Evolutionary conservation across 176 grass and related monocot genomes (phyloP).

Genomic region (Avena insularis): DNA sequence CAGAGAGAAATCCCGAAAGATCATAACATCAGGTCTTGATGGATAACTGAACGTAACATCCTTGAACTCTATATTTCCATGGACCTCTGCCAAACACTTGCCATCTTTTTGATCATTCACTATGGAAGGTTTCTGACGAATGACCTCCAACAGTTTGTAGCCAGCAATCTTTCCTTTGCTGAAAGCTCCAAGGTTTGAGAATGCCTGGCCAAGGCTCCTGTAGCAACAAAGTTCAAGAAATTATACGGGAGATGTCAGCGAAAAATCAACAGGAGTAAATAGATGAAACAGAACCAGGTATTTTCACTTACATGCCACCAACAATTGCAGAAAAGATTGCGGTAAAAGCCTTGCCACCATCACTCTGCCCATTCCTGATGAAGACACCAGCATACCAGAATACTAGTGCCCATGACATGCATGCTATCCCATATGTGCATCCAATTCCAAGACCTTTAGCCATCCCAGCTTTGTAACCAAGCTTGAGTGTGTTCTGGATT

Average conservation of each 20-base stretch:
- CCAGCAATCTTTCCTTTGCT: conserved; percentile 99
- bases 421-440: conserved; percentile 94
- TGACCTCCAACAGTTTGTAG: conserved; percentile 92
- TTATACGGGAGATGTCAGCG: background rate
- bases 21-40: conserved; percentile 92
- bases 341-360: conserved; percentile 98
- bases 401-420: conserved; percentile 98
- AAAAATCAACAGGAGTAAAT: background rate
- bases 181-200: conserved; percentile 96
- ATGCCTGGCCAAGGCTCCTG: conserved; percentile 98
- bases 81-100: conserved; percentile 86
- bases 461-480: conserved; percentile 98
- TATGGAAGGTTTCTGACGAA: conserved; percentile 92
- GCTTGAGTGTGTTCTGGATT: conserved; percentile 90
- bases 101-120: conserved; percentile 80
- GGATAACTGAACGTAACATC: conserved; percentile 99
- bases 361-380: conserved; percentile 86
- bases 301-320: conserved; percentile 78
- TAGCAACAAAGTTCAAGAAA: conserved; percentile 27
- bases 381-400: conserved; percentile 99
- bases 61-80: conserved; percentile 99
- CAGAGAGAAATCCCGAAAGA: conserved; percentile 94
- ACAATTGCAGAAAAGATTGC: conserved; percentile 96
- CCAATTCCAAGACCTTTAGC: conserved; percentile 97
- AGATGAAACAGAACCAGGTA: background rate